Percentiles rank a stretch among this genome's conserved stretches.
These are phyloP conservation scores for Rhodotorula kratochvilovae DNA, from an alignment of 768 basidiomycete species.

Conservation along the genomic window DNA sequence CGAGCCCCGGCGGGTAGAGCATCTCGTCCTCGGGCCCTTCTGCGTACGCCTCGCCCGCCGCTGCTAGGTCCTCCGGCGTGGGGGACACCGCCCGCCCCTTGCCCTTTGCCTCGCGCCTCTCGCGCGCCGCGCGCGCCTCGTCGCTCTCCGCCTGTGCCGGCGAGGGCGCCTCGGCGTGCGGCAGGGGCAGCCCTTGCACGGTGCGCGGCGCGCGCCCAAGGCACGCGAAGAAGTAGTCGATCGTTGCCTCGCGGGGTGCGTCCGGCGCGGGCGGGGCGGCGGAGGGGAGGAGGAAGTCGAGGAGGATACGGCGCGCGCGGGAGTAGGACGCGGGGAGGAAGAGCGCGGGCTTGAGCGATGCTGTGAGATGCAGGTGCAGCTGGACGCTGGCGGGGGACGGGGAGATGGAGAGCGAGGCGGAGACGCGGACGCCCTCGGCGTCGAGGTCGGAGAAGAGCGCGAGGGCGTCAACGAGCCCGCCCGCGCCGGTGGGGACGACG, in stretches of 20 bases:
- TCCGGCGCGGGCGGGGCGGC: not conserved
- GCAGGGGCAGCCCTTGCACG: not conserved
- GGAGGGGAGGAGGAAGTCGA: constrained; percentile 14
- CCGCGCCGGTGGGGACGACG: constrained; percentile 9
- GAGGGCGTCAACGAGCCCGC: constrained; percentile 29
- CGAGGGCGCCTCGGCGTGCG: too few species aligned
- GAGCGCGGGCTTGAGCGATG: not conserved
- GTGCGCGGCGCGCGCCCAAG: constrained; percentile 27
- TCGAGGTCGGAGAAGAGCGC: not conserved
- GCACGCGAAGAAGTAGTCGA: constrained; percentile 30
- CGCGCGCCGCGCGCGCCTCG: constrained; percentile 4
- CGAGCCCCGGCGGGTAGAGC: constrained; percentile 45
- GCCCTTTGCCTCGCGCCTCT: constrained; percentile 22
- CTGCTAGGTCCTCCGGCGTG: not conserved
- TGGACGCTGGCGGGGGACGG: not conserved
- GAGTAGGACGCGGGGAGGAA: constrained; percentile 12
- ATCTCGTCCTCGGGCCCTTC: constrained; percentile 21
- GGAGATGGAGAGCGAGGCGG: too few species aligned
- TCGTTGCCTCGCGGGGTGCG: constrained; percentile 1
- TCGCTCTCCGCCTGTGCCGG: not conserved
- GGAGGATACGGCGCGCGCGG: constrained; percentile 17
- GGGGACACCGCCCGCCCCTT: constrained; percentile 22
- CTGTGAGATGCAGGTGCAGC: constrained; percentile 11
- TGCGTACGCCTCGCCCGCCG: not conserved
- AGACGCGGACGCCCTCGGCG: not conserved